Base-by-base conservation (phyloP, 257 asterid species). In the Solanum pennellii region DNA sequence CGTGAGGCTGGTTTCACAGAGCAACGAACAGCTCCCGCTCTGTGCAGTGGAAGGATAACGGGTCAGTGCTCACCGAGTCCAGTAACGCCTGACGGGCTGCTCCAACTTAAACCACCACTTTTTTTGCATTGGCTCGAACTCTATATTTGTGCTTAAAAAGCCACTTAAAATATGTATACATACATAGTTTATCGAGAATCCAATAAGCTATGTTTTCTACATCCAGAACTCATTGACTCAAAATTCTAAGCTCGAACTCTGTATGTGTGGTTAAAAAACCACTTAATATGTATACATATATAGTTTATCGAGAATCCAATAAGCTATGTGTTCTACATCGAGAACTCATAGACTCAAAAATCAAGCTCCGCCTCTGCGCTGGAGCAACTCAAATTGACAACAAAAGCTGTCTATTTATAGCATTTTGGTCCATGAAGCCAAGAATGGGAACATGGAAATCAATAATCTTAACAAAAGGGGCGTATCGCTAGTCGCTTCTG, bases 381-480 rank as follows among this genome's bases (percentile, higher is more conserved):
- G 29, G 83, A 75, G 83, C 23, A 42, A 76, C 83, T n/a, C 37
- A 23, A 5, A 35, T 73, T 1, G 60, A 20, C 83, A 42, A 12
- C 16, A 76, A 76, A 80, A 80, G 29, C 16, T 82, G 68, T 9
- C 85, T 14, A 49, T 86, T 87, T 89, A 92, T 5, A 92, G 89
- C 89, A 91, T 73, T 89, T 92, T 91, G 66, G 91, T 92, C 94
- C 95, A 94, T 25, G 98, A 92, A 90, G 91, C 90, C 91, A 91
- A 89, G 88, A 96, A 95, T 21, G 98, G 98, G 89, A 93, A 94
- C 88, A 92, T 44, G 11, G 94, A 88, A 82, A 96, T 82, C 90
- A 94, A 69, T 87, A 95, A 89, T 84, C 98, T 94, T 90, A 96
- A 88, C 83, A 95, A 84, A 47, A 92, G 88, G 86, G 98, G 96